Base-by-base conservation (phyloP, 2,329 filamentous ascomycete genomes). In the Ascocoryne sarcoides region DNA sequence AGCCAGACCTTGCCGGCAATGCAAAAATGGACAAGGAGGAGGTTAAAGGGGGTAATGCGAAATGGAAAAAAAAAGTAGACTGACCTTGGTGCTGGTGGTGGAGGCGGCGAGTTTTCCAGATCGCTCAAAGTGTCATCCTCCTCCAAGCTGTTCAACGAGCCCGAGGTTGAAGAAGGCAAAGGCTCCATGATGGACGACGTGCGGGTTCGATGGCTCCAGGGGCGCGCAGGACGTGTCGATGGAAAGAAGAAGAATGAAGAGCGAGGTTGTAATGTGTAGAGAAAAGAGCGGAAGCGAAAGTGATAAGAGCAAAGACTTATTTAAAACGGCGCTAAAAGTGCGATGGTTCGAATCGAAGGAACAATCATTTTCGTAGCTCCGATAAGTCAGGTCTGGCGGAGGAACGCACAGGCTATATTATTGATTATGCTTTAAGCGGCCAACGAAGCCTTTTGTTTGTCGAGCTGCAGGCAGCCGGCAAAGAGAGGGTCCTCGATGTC, bases 91-190 rank as follows among this genome's bases (percentile, higher is more conserved):
- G 7, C 23, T 7, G 23, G 23, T 7, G 23, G 23, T 26, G 23
- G 23, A 7, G 34, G 47, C 12, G 49, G 46, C 7, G 48, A 48
- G 33, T 50, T 40, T n/a, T 38, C 46, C 37, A 50, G 32, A 20
- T 39, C 40, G 40, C 42, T 47, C 40, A 53, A 39, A 21, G 31
- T 42, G 32, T 55, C 51, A 8, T 52, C 36, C 16, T 54, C 53
- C 15, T 55, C 54, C 50, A 56, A 53, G 33, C 47, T 51, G 15
- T 51, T 50, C 37, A 57, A 47, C 3, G 54, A 57, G 8, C 40
- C 52, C 4, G 51, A 53, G 33, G 46, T 50, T n/a, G 52, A 53
- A 14, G 23, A 12, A 2, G 44, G 20, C 23, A 26, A 26, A 26
- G 23, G 23, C 12, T 26, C 7, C n/a, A n/a, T n/a, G n/a, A n/a